Evolutionary conservation across 2,329 filamentous ascomycete species (phyloP).

Genomic region (Myrmaecium sp.): DNA sequence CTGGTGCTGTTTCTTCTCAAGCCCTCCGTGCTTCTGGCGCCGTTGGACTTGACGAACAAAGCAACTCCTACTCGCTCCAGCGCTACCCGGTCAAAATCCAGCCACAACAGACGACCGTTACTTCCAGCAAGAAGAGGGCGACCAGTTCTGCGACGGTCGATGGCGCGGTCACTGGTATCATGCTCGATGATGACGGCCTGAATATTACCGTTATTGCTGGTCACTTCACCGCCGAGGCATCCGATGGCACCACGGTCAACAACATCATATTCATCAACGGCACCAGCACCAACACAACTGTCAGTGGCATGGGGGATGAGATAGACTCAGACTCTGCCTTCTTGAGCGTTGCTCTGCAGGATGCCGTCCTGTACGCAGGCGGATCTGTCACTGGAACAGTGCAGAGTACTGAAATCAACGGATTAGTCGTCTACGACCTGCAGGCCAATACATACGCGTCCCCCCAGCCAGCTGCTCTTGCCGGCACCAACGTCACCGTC

Average conservation of each 20-base stretch:
- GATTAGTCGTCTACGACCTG: slow-evolving; percentile 69
- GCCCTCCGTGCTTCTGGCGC: slow-evolving; percentile 57
- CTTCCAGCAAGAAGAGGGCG: slow-evolving; percentile 24
- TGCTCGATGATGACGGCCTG: slow-evolving; percentile 50
- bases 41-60: slow-evolving; percentile 40
- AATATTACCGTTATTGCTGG: slow-evolving; percentile 83
- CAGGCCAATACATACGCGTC: slow-evolving; percentile 40
- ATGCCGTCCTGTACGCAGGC: slow-evolving; percentile 61
- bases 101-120: slow-evolving; percentile 14
- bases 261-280: slow-evolving; percentile 76
- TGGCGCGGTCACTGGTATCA: slow-evolving; percentile 63
- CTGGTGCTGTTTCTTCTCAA: slow-evolving; percentile 66
- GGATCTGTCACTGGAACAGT: slow-evolving; percentile 61
- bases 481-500: slow-evolving; percentile 53
- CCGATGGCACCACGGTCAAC: slow-evolving; percentile 52
- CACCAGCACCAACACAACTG: slow-evolving; percentile 42
- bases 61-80: slow-evolving; percentile 14
- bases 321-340: slow-evolving; percentile 61
- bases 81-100: slow-evolving; percentile 39
- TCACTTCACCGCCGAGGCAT: slow-evolving; percentile 57
- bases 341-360: slow-evolving; percentile 49
- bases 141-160: slow-evolving; percentile 29
- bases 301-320: slow-evolving; percentile 52
- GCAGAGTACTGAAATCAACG: slow-evolving; percentile 44
- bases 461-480: slow-evolving; percentile 58